Evolutionary conservation across 2,329 filamentous ascomycete species (phyloP).

Genomic region (Calonectria hongkongensis): DNA sequence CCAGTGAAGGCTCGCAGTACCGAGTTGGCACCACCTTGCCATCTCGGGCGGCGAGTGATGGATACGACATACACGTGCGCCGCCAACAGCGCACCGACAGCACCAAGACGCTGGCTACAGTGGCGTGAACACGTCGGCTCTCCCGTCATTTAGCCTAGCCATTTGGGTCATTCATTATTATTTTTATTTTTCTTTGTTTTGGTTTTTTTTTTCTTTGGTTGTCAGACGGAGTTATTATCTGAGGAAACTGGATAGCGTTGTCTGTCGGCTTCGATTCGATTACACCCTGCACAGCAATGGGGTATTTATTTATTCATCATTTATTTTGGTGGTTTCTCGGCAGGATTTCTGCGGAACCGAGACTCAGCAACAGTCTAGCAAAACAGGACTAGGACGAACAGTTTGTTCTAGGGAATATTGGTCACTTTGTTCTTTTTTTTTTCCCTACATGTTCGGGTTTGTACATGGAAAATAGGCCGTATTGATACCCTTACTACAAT

Average conservation of each 20-base stretch:
- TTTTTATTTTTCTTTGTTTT: not conserved
- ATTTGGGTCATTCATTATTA: too few relatives aligned
- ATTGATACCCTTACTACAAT: constrained; percentile 40
- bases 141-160: not conserved
- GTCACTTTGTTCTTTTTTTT: constrained; percentile 17
- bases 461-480: constrained; percentile 30
- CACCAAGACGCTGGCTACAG: constrained; percentile 42
- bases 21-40: constrained; percentile 51
- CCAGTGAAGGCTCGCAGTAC: constrained; percentile 51
- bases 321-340: not conserved
- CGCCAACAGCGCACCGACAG: constrained; percentile 37
- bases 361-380: constrained; percentile 37
- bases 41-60: constrained; percentile 57
- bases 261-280: constrained; percentile 16
- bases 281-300: constrained; percentile 1
- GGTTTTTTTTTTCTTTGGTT: constrained; percentile 12
- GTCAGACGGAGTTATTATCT: not conserved
- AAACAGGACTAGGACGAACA: constrained; percentile 37
- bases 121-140: constrained; percentile 14
- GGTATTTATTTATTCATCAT: not conserved
- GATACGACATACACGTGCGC: constrained; percentile 33
- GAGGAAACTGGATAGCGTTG: not conserved
- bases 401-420: constrained; percentile 15
- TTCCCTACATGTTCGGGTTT: constrained; percentile 4
- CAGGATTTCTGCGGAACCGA: constrained; percentile 21